Conservation (phyloP, 345 rosid genomes). For the Citrus mangshanensis region DNA sequence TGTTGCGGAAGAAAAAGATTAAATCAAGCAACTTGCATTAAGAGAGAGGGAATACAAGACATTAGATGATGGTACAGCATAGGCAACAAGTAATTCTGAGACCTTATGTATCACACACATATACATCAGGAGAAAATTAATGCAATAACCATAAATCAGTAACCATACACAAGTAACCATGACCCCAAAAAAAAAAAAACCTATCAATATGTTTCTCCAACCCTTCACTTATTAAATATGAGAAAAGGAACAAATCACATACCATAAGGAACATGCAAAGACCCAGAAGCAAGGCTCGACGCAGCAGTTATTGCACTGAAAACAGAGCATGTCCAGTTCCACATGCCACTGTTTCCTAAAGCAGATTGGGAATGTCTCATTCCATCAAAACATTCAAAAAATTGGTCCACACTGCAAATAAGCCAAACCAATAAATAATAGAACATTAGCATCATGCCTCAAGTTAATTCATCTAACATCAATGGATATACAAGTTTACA, state of each 20-base stretch:
- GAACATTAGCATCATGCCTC: conserved; percentile 6
- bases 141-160: background rate
- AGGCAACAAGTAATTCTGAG: background rate
- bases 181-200: background rate
- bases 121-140: background rate
- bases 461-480: conserved; percentile 1
- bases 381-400: conserved; percentile 94
- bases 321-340: conserved; percentile 96
- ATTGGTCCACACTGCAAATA: conserved; percentile 77
- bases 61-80: background rate
- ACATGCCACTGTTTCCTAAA: conserved; percentile 87
- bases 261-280: conserved; percentile 83
- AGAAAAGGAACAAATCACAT: conserved; percentile 21
- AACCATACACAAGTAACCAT: background rate
- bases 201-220: background rate
- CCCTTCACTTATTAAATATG: conserved; percentile 5
- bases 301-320: conserved; percentile 96
- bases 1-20: background rate
- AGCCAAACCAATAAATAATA: background rate
- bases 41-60: background rate
- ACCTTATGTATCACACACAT: background rate
- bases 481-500: background rate
- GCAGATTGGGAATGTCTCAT: conserved; percentile 85
- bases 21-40: background rate
- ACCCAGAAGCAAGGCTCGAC: conserved; percentile 96